Percentiles rank a stretch among this genome's conserved stretches.
phyloP scores from a whole-genome alignment of 352 stramenopile genomes.

The Phytopythium boreale region DNA sequence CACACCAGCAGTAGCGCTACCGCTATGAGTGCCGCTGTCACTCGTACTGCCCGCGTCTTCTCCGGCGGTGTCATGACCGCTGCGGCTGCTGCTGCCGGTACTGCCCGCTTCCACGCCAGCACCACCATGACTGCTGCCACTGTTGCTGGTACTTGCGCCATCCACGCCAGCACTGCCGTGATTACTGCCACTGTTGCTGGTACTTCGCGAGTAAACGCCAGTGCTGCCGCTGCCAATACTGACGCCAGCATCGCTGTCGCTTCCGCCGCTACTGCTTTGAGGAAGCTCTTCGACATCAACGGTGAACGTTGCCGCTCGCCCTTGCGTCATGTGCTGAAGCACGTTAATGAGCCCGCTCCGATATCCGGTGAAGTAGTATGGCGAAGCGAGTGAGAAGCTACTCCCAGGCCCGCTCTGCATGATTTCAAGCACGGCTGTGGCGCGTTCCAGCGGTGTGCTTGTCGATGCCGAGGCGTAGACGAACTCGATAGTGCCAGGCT shows the following conservation, averaged over 20 bases:
- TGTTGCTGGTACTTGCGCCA: no score
- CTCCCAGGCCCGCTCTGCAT: background rate
- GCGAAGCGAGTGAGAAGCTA: background rate
- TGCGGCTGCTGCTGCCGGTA: no score
- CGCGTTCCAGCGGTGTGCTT: slow-evolving; percentile 1
- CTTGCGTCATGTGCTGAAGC: slow-evolving; percentile 13
- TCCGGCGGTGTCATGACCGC: no score
- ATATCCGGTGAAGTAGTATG: background rate
- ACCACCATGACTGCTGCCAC: no score
- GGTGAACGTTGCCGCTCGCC: background rate
- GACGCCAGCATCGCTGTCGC: no score
- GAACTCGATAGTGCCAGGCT: slow-evolving; percentile 1
- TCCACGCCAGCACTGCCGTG: no score
- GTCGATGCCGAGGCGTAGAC: background rate
- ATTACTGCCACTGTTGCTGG: no score
- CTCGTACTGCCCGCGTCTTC: no score
- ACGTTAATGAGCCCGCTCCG: background rate
- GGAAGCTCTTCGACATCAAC: background rate
- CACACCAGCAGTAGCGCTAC: no score
- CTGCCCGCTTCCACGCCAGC: no score
- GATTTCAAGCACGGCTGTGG: slow-evolving; percentile 1
- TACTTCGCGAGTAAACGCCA: no score
- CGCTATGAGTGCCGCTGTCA: no score
- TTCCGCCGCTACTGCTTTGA: background rate
- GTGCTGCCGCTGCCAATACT: background rate